Evolutionary conservation across 805 yeast genomes (phyloP).

Genomic region (Ogataea corticis): DNA sequence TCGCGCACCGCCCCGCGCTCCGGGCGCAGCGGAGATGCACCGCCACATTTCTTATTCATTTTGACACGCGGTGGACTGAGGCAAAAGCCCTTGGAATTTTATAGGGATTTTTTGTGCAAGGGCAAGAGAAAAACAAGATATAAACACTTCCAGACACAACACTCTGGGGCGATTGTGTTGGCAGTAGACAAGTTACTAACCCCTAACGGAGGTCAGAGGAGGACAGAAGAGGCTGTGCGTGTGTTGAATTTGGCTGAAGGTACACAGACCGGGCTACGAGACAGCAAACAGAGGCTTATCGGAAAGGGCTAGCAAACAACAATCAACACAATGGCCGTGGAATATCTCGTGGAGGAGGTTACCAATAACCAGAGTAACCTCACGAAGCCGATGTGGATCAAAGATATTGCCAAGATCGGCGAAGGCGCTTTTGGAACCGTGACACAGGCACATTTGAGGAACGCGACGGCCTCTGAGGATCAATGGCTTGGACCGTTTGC

Average conservation of each 20-base stretch:
- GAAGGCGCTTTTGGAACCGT: constrained; percentile 89
- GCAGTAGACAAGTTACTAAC: background rate
- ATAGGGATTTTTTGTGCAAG: background rate
- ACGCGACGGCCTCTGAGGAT: constrained; percentile 26
- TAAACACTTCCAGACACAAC: background rate
- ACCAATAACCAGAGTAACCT: constrained; percentile 56
- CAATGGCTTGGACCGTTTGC: constrained; percentile 81
- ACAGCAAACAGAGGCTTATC: constrained; percentile 6
- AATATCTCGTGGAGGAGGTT: constrained; percentile 59
- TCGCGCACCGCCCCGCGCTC: too few relatives aligned
- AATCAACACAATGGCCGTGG: constrained; percentile 26
- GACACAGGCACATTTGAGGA: constrained; percentile 60
- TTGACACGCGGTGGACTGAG: constrained; percentile 7
- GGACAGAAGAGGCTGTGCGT: background rate
- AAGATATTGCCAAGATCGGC: constrained; percentile 73
- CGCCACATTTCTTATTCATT: constrained; percentile 1
- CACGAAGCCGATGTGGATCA: constrained; percentile 62
- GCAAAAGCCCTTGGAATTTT: constrained; percentile 3
- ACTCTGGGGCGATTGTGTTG: background rate
- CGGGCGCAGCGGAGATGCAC: background rate
- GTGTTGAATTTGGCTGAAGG: background rate
- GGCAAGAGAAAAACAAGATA: constrained; percentile 4
- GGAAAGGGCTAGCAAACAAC: background rate
- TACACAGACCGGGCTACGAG: background rate
- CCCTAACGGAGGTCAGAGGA: background rate